Evolutionary conservation across 2,329 filamentous ascomycete genomes (phyloP), one percentile per base, ranked within the genome.

Genomic region (Paecilomyces dactylethromorphus): DNA sequence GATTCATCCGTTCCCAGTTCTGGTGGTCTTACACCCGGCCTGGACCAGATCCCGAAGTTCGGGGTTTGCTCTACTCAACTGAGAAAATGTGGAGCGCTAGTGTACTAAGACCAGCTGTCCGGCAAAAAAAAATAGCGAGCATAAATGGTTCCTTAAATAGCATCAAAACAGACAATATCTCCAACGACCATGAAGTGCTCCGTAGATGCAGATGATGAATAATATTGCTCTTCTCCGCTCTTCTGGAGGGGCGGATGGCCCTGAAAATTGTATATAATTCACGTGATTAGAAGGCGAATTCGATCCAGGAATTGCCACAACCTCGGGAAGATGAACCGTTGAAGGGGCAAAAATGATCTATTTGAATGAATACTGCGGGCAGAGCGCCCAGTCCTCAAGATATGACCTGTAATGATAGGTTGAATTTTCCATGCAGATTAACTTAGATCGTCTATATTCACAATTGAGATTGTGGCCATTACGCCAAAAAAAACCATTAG

Each of bases 31-130:
- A 50, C 56, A 33, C 33, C 33, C 53, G 50, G 21, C 21, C 12
- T 56, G 53, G 53, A 58, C 55, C 71, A 74, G 72, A 74, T 71
- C 71, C 71, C 71, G 71, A 68, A 57, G 57, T 64, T 68, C 71
- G 71, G 71, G 71, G 68, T 73, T 73, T 74, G 71, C 59, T 66
- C 63, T 29, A 18, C 18, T 55, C 18, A 35, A 54, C 57, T 59
- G 56, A 54, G 58, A 56, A 60, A 58, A 56, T 56, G 61, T 63
- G 60, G 59, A 63, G 64, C 59, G 65, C 57, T 1, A 29, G 58
- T 58, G 59, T 45, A 32, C 54, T 62, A 24, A 33, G 52, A 24
- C 24, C 53, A 18, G 54, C 52, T 52, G 2, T 4, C 24, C 12
- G 50, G 3, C 45, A 6, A 26, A 26, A 13, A 13, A 7, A 13